phyloP scores from a whole-genome alignment of 2,329 filamentous ascomycete genomes.

The Colletotrichum cordylinicola region DNA sequence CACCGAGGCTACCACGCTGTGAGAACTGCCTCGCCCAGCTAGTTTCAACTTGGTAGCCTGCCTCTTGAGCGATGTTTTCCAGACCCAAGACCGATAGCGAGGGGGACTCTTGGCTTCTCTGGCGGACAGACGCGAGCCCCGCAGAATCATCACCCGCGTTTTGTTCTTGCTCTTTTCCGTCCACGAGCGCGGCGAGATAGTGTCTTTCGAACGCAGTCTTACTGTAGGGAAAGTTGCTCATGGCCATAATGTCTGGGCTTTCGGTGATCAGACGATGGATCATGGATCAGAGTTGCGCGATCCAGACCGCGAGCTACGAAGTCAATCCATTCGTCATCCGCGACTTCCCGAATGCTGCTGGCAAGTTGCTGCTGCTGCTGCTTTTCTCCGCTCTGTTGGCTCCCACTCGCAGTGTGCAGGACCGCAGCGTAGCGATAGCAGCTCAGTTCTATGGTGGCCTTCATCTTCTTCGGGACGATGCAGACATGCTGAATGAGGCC shows the following conservation, averaged over 20 bases:
- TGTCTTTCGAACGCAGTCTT: conserved; percentile 34
- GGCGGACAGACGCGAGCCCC: background rate
- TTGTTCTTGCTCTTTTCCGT: background rate
- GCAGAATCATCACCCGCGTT: background rate
- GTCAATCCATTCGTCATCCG: background rate
- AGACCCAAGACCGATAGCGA: conserved; percentile 25
- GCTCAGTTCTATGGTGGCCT: conserved; percentile 33
- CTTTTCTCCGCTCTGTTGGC: background rate
- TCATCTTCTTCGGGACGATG: conserved; percentile 32
- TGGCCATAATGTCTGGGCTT: background rate
- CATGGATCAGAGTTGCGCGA: no score
- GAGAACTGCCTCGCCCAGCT: conserved; percentile 46
- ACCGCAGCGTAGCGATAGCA: conserved; percentile 33
- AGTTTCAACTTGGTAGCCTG: conserved; percentile 52
- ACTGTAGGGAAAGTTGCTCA: conserved; percentile 31
- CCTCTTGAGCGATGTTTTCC: conserved; percentile 26
- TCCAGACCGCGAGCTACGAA: background rate
- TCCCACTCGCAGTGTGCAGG: conserved; percentile 8
- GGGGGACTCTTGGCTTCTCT: background rate
- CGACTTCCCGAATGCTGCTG: conserved; percentile 15
- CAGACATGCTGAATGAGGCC: conserved; percentile 30
- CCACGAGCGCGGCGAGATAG: background rate
- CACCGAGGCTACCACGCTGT: conserved; percentile 31
- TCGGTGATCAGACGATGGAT: conserved; percentile 8
- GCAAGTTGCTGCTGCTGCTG: background rate